Percentiles rank a stretch among this genome's conserved stretches.
phyloP scores from a whole-genome alignment of 148 eudicot genomes.

The Rhododendron ovatum region DNA sequence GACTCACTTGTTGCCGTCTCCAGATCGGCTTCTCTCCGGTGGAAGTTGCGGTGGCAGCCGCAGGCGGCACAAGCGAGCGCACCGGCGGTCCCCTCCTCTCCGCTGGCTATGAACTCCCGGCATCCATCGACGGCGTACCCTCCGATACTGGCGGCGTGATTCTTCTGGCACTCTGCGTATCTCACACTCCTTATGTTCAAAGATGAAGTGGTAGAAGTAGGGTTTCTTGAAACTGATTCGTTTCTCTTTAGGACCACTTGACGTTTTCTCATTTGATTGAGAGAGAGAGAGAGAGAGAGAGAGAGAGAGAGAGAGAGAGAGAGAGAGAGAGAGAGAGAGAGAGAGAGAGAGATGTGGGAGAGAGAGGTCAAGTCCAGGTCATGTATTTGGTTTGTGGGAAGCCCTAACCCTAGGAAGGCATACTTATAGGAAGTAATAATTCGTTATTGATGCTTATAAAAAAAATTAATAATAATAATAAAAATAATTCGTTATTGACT shows the following conservation, averaged over 20 bases:
- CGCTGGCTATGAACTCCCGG: constrained; percentile 82
- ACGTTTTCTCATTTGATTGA: constrained; percentile 22
- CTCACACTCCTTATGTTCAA: constrained; percentile 23
- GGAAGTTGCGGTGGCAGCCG: constrained; percentile 84
- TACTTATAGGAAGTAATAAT: constrained; percentile 20
- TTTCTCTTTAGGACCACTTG: constrained; percentile 28
- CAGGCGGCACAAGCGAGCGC: constrained; percentile 77
- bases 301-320: background rate
- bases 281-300: constrained; percentile 8
- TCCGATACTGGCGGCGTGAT: constrained; percentile 76
- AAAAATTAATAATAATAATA: too few relatives aligned
- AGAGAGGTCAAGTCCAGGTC: background rate
- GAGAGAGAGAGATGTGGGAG: background rate
- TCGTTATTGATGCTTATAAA: too few relatives aligned
- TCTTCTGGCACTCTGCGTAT: constrained; percentile 64
- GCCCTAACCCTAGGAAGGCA: constrained; percentile 29
- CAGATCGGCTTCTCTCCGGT: constrained; percentile 48
- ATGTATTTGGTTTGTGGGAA: constrained; percentile 2
- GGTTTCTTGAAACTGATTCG: constrained; percentile 21
- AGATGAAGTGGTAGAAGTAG: constrained; percentile 12
- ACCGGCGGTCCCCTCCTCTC: constrained; percentile 42
- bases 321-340: background rate
- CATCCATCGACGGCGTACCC: constrained; percentile 79
- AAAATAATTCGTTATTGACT: background rate
- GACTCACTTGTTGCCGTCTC: constrained; percentile 22